These are phyloP conservation scores for Phytophthora gonapodyides DNA, from an alignment of 352 stramenopile species.

Conservation along the genomic window DNA sequence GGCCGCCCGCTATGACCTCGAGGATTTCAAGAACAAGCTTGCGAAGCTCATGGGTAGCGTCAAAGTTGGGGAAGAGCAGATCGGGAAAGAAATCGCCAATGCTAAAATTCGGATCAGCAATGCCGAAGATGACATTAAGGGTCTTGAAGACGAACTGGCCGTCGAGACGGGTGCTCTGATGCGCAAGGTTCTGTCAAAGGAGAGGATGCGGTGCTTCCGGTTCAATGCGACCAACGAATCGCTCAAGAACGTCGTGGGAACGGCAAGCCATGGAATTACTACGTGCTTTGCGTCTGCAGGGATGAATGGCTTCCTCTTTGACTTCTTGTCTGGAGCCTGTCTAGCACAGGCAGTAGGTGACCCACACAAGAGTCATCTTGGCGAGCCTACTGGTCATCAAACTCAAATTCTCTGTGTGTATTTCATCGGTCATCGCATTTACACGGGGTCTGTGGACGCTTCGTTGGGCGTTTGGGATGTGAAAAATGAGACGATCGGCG, in stretches of 20 bases:
- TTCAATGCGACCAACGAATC: constrained; percentile 78
- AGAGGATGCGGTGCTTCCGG: constrained; percentile 69
- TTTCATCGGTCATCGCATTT: constrained; percentile 62
- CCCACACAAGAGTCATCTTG: constrained; percentile 63
- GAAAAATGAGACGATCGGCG: constrained; percentile 53
- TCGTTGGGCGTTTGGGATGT: constrained; percentile 73
- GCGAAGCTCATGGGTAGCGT: constrained; percentile 69
- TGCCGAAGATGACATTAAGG: constrained; percentile 65
- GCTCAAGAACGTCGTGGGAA: constrained; percentile 75
- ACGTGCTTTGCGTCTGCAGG: constrained; percentile 63
- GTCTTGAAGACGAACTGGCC: constrained; percentile 63
- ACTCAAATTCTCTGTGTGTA: constrained; percentile 70
- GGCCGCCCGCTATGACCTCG: constrained; percentile 67
- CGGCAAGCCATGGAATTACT: constrained; percentile 63
- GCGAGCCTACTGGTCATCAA: constrained; percentile 62
- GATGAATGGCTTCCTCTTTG: constrained; percentile 58
- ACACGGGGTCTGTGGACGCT: constrained; percentile 71
- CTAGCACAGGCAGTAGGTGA: constrained; percentile 69
- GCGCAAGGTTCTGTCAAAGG: constrained; percentile 67
- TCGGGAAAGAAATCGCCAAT: constrained; percentile 66
- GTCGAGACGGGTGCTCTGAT: constrained; percentile 77
- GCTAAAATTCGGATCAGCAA: constrained; percentile 71
- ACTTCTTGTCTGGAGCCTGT: constrained; percentile 69
- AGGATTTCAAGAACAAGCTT: constrained; percentile 81
- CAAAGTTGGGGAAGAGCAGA: constrained; percentile 57